These are phyloP conservation scores for Ceratobasidium sp. DNA, from an alignment of 1,284 basidiomycete genomes.

Conservation along the genomic window DNA sequence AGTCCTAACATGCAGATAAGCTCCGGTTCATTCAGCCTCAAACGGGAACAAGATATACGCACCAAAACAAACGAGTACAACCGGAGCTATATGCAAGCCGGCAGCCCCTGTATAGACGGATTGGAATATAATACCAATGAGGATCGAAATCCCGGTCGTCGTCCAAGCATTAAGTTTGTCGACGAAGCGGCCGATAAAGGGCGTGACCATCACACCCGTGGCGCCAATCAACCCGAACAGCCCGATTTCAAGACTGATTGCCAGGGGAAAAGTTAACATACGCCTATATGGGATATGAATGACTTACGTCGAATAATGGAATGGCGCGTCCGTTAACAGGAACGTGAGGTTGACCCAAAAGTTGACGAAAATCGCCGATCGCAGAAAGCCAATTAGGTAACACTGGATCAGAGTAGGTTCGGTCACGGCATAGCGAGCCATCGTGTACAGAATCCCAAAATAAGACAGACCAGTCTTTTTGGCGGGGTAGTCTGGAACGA, in stretches of 20 bases:
- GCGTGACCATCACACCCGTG: conserved; percentile 73
- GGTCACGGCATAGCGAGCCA: conserved; percentile 74
- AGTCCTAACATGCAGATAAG: conserved; percentile 53
- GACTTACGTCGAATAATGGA: conserved; percentile 73
- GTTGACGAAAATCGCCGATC: conserved; percentile 69
- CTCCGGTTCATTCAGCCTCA: neutral
- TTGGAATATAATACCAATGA: conserved; percentile 61
- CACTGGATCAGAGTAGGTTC: conserved; percentile 79
- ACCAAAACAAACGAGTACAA: conserved; percentile 64
- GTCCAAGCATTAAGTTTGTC: conserved; percentile 78
- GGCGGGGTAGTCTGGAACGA: conserved; percentile 78
- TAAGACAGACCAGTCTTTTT: conserved; percentile 71
- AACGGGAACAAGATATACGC: conserved; percentile 30
- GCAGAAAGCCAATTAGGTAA: conserved; percentile 68
- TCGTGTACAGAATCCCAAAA: conserved; percentile 70
- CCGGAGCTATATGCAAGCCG: conserved; percentile 70
- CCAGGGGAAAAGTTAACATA: conserved; percentile 1
- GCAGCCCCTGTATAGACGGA: conserved; percentile 71
- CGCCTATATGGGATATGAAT: neutral
- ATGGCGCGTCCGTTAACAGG: conserved; percentile 73
- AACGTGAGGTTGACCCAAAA: conserved; percentile 84
- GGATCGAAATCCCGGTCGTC: conserved; percentile 67
- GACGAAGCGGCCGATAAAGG: conserved; percentile 71
- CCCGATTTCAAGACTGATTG: conserved; percentile 67
- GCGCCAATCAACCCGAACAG: conserved; percentile 80